Evolutionary conservation across 129 eudicot species (phyloP).

Genomic region (Oenanthe sinensis): DNA sequence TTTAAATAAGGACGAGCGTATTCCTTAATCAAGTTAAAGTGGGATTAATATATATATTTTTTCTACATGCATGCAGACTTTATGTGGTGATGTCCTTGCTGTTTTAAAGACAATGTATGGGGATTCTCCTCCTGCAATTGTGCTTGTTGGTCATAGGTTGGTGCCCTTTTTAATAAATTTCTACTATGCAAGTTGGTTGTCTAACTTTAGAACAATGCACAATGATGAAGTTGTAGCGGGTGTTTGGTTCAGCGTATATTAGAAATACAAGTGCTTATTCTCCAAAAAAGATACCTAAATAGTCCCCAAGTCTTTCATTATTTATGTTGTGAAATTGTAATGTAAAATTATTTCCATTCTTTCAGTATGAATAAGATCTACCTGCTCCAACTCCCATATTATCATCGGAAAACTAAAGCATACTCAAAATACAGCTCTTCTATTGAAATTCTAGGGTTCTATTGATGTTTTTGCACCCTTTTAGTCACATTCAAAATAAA

Average conservation of each 20-base stretch:
- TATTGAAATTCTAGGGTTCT: not conserved
- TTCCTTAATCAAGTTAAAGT: constrained; percentile 10
- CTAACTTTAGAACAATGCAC: not conserved
- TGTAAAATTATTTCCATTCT: not conserved
- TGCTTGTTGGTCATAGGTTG: constrained; percentile 97
- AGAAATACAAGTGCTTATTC: not conserved
- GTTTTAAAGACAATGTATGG: constrained; percentile 93
- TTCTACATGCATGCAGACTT: constrained; percentile 42
- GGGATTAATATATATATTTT: not conserved
- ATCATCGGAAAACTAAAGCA: not conserved
- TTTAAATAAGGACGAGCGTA: not conserved
- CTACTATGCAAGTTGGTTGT: not conserved
- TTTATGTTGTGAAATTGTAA: not conserved
- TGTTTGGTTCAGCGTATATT: not conserved
- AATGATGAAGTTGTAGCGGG: not conserved
- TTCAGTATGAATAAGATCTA: not conserved
- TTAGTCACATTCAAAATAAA: not conserved
- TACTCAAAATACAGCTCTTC: not conserved
- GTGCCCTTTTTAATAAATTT: constrained; percentile 7
- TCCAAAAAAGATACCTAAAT: not conserved
- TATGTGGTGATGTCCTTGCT: constrained; percentile 74
- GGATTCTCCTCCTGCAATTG: constrained; percentile 84
- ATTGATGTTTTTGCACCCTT: not conserved
- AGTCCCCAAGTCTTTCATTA: not conserved
- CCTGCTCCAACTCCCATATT: not conserved